Evolutionary conservation across 306 rosid genomes (phyloP).

Genomic region (Castanospermum australe): DNA sequence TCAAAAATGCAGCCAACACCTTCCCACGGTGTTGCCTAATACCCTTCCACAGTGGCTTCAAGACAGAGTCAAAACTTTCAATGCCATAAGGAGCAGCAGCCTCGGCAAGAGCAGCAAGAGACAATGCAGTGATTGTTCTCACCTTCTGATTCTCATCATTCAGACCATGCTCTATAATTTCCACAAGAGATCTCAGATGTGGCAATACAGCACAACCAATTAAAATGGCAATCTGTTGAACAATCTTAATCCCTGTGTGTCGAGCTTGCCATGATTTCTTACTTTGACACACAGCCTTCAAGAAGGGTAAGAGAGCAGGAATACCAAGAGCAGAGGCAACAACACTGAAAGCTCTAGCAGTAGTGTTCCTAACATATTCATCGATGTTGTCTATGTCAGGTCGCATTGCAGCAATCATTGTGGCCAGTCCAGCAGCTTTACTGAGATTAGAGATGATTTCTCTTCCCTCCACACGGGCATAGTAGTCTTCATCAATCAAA

Average conservation of each 20-base stretch:
- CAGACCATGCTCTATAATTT: constrained; percentile 71
- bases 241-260: constrained; percentile 78
- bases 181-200: constrained; percentile 71
- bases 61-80: constrained; percentile 74
- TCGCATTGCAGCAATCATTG: constrained; percentile 87
- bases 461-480: constrained; percentile 81
- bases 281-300: constrained; percentile 83
- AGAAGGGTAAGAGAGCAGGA: constrained; percentile 74
- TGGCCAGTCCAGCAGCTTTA: constrained; percentile 84
- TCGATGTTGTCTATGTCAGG: constrained; percentile 79
- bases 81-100: constrained; percentile 85
- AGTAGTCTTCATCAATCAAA: constrained; percentile 79
- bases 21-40: constrained; percentile 81
- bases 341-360: constrained; percentile 81
- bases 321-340: constrained; percentile 85
- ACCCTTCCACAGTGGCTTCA: constrained; percentile 86
- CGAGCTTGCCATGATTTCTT: constrained; percentile 87
- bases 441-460: constrained; percentile 80
- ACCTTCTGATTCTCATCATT: constrained; percentile 83
- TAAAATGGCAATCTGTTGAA: constrained; percentile 81
- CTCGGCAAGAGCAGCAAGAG: constrained; percentile 83
- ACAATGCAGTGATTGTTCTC: constrained; percentile 74
- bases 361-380: constrained; percentile 76
- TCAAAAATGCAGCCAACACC: constrained; percentile 77
- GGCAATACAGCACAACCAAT: constrained; percentile 81